Conservation (phyloP, 495 filamentous ascomycete genomes). For the Letharia columbiana region DNA sequence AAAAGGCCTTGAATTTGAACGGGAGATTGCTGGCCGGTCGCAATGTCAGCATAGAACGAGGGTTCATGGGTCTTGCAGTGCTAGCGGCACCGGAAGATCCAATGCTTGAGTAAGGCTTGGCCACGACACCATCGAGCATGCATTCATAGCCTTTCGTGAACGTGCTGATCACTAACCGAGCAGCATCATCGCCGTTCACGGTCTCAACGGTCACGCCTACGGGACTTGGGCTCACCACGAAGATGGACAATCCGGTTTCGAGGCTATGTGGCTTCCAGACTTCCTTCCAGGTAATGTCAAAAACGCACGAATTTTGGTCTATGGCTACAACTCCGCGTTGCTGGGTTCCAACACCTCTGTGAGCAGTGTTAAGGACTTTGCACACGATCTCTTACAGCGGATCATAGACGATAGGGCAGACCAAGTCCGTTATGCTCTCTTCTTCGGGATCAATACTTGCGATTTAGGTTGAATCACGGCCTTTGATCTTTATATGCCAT, state of each 20-base stretch:
- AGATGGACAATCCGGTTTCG: not conserved
- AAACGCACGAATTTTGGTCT: not conserved
- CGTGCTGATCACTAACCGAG: not conserved
- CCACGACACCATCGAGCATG: not conserved
- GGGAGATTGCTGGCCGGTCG: not conserved
- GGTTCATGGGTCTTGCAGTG: slow-evolving; percentile 8
- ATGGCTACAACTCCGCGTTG: slow-evolving; percentile 10
- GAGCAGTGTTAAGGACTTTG: slow-evolving; percentile 6
- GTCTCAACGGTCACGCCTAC: slow-evolving; percentile 9
- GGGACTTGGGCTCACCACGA: slow-evolving; percentile 7
- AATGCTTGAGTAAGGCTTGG: slow-evolving; percentile 6
- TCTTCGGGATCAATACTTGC: not conserved
- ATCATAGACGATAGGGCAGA: slow-evolving; percentile 5
- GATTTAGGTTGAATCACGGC: not conserved
- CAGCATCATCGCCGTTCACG: slow-evolving; percentile 12
- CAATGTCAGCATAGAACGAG: slow-evolving; percentile 7
- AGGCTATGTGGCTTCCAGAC: slow-evolving; percentile 10
- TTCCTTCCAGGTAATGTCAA: not conserved
- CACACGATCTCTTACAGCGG: slow-evolving; percentile 6
- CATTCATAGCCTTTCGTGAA: not conserved
- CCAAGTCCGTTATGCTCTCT: not conserved
- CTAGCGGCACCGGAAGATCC: slow-evolving; percentile 1
- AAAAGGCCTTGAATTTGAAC: slow-evolving; percentile 4
- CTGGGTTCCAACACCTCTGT: slow-evolving; percentile 4
- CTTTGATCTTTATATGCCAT: slow-evolving; percentile 8